Evolutionary conservation across 495 filamentous ascomycete species (phyloP), one percentile per base, ranked within the genome.

Genomic region (Tuber melanosporum): DNA sequence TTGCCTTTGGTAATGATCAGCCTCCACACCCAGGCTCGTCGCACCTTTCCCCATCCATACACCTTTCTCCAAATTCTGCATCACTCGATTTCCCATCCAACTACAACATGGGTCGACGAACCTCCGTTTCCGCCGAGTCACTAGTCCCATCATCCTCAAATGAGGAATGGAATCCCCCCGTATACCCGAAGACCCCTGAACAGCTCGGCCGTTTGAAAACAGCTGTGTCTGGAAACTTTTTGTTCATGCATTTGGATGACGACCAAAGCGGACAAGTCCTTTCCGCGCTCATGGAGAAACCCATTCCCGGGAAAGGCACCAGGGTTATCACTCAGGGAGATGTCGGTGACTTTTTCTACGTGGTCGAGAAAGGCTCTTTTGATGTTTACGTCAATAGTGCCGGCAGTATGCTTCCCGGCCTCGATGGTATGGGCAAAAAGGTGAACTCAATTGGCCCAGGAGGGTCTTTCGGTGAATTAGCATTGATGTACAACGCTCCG

Each of bases 401-500:
- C n/a, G 94, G 94, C 73, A 86, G 90, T 10, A 87, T 97, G 75
- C 91, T 95, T 81, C 88, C 94, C 0, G 96, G 96, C 8, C 87
- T 90, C 1, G 90, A 94, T 76, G 95, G 95, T 9, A 89, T 97
- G 87, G 95, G 95, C 45, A 88, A 88, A 74, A 92, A 92, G 79
- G 94, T 98, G n/a, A 89, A 88, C 81, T 89, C 86, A 57, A 95
- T 94, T 74, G 92, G 92, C 52, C 90, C 94, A 4, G 96, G 96
- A 43, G 94, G 94, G 73, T 96, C 93, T n/a, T 99, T 99, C 86
- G 95, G 95, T 78, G 95, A 99, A 85, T 87, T 99, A 72, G 95
- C 95, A 39, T 87, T 99, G 81, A 98, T 99, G 95, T 99, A 99
- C 86, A 98, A 98, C 82, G 94, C 95, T 22, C 95, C 96, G 6